Percentiles rank a stretch among this genome's conserved stretches.
These are phyloP conservation scores for Alternaria metachromatica DNA, from an alignment of 2,329 filamentous ascomycete species.

Conservation along the genomic window DNA sequence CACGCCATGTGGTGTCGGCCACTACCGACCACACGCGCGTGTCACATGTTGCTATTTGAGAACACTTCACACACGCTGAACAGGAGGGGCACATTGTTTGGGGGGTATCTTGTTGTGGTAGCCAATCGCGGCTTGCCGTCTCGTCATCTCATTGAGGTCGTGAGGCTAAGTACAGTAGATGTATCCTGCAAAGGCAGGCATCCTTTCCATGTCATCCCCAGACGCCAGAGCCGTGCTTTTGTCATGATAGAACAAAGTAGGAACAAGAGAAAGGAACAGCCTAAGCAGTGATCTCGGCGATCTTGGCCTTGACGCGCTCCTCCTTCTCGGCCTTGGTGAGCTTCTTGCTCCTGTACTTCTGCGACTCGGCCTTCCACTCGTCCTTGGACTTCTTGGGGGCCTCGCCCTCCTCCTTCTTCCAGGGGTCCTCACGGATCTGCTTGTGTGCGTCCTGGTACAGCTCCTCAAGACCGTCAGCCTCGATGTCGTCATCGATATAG, in stretches of 20 bases:
- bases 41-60: constrained; percentile 4
- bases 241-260: constrained; percentile 35
- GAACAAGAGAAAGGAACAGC: constrained; percentile 21
- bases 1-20: not conserved
- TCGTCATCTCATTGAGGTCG: constrained; percentile 41
- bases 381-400: constrained; percentile 95
- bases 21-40: not conserved
- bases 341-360: constrained; percentile 84
- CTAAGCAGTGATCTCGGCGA: constrained; percentile 74
- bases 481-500: constrained; percentile 96
- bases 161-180: constrained; percentile 39
- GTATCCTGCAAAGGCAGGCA: constrained; percentile 34
- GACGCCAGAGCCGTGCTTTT: constrained; percentile 48
- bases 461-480: constrained; percentile 97
- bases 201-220: constrained; percentile 41
- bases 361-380: constrained; percentile 92
- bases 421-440: constrained; percentile 96
- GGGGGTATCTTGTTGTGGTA: constrained; percentile 22
- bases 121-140: constrained; percentile 34
- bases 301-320: constrained; percentile 86
- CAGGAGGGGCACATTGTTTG: not conserved
- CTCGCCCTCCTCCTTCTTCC: constrained; percentile 83
- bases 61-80: not conserved
- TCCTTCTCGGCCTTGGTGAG: constrained; percentile 83
- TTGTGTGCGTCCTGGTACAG: constrained; percentile 94